phyloP scores from a whole-genome alignment of 768 basidiomycete species.

The Cystofilobasidium capitatum region DNA sequence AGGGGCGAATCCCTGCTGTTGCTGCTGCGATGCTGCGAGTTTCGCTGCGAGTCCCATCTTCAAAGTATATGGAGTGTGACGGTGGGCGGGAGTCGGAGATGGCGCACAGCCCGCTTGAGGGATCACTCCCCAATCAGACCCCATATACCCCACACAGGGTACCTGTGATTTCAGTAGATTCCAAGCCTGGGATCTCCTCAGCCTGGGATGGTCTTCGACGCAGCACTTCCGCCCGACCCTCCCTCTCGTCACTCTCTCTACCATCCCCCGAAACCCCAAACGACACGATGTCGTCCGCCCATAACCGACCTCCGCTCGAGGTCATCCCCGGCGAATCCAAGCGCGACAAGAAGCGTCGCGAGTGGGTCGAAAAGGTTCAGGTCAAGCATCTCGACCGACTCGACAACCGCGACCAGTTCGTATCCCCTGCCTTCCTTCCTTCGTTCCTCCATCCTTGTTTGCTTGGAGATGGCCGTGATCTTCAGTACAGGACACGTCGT shows the following conservation, averaged over 20 bases:
- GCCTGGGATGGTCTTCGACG: too few relatives aligned
- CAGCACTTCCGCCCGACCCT: not conserved
- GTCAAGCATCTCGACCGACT: conserved; percentile 41
- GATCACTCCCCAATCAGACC: too few relatives aligned
- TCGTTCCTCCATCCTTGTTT: conserved; percentile 13
- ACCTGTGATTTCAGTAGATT: too few relatives aligned
- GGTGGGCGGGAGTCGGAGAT: too few relatives aligned
- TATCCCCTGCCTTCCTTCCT: conserved; percentile 30
- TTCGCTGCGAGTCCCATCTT: conserved; percentile 16
- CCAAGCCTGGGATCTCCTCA: too few relatives aligned
- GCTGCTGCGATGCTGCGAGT: conserved; percentile 5
- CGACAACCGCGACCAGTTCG: conserved; percentile 39
- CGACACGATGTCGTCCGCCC: not conserved
- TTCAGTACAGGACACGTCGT: not conserved
- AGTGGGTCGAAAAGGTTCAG: conserved; percentile 44
- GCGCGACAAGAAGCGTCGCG: conserved; percentile 42
- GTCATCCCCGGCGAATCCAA: conserved; percentile 31
- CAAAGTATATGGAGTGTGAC: too few relatives aligned
- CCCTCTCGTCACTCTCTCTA: not conserved
- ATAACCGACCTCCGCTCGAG: not conserved
- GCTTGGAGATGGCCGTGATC: not conserved
- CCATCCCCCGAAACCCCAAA: not conserved
- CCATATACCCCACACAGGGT: too few relatives aligned
- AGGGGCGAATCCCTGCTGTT: conserved; percentile 15
- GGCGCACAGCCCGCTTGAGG: too few relatives aligned